Conservation (phyloP, 768 basidiomycete species). For the Amanita thiersii region DNA sequence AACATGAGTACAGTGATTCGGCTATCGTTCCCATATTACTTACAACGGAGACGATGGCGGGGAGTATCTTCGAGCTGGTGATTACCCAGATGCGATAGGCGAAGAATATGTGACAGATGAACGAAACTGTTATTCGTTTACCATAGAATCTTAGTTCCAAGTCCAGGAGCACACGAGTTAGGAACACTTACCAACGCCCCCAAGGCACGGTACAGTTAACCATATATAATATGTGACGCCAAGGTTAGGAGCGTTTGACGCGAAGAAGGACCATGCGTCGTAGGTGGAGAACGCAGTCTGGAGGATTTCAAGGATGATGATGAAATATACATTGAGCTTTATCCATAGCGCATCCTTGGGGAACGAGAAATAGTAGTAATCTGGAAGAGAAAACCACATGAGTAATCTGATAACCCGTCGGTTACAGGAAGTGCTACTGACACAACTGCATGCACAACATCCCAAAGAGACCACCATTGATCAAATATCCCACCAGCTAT, state of each 20-base stretch:
- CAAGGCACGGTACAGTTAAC: not conserved
- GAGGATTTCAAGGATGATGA: not conserved
- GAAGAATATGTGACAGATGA: not conserved
- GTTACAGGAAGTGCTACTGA: not conserved
- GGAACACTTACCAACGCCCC: not conserved
- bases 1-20: not conserved
- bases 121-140: not conserved
- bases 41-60: no score
- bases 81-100: not conserved
- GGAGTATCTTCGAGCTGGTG: not conserved
- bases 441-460: not conserved
- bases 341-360: not conserved
- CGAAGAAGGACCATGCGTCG: not conserved
- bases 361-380: not conserved
- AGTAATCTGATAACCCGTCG: not conserved
- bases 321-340: not conserved
- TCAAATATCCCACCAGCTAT: not conserved
- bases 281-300: not conserved
- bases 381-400: not conserved
- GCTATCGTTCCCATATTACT: no score
- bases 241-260: not conserved
- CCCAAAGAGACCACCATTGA: not conserved
- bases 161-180: not conserved
- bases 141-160: not conserved
- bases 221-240: not conserved